Conservation (phyloP, 2,329 filamentous ascomycete species). For the Paraphaeosphaeria sporulosa region DNA sequence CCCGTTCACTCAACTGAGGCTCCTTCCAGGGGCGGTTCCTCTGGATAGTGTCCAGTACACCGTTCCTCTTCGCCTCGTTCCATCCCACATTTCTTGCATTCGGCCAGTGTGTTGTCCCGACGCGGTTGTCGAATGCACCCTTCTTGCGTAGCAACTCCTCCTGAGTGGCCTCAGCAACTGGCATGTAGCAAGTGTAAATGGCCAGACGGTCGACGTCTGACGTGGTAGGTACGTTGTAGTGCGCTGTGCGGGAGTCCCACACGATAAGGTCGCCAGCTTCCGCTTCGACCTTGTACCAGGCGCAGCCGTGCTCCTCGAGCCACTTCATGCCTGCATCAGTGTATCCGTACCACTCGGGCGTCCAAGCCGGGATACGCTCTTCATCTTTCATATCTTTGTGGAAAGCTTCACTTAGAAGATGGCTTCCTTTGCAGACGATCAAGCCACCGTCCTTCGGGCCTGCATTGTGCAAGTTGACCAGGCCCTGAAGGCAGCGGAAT, state of each 20-base stretch:
- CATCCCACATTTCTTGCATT: slow-evolving; percentile 42
- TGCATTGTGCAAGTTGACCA: slow-evolving; percentile 55
- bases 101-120: slow-evolving; percentile 47
- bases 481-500: slow-evolving; percentile 61
- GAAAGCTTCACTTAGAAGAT: slow-evolving; percentile 43
- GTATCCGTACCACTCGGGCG: slow-evolving; percentile 45
- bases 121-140: slow-evolving; percentile 38
- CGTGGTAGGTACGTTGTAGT: slow-evolving; percentile 43
- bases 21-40: slow-evolving; percentile 53
- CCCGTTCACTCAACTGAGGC: slow-evolving; percentile 51
- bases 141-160: slow-evolving; percentile 46
- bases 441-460: slow-evolving; percentile 49
- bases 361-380: slow-evolving; percentile 39
- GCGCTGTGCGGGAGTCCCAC: slow-evolving; percentile 51
- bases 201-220: slow-evolving; percentile 38
- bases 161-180: slow-evolving; percentile 43
- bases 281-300: slow-evolving; percentile 50
- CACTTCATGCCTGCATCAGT: slow-evolving; percentile 48
- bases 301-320: slow-evolving; percentile 51
- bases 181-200: slow-evolving; percentile 49
- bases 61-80: slow-evolving; percentile 42
- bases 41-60: slow-evolving; percentile 32
- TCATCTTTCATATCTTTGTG: slow-evolving; percentile 33
- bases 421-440: slow-evolving; percentile 45
- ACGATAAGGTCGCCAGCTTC: slow-evolving; percentile 57